Base-by-base conservation (phyloP, 495 filamentous ascomycete species). In the Penicillium diatomitis region DNA sequence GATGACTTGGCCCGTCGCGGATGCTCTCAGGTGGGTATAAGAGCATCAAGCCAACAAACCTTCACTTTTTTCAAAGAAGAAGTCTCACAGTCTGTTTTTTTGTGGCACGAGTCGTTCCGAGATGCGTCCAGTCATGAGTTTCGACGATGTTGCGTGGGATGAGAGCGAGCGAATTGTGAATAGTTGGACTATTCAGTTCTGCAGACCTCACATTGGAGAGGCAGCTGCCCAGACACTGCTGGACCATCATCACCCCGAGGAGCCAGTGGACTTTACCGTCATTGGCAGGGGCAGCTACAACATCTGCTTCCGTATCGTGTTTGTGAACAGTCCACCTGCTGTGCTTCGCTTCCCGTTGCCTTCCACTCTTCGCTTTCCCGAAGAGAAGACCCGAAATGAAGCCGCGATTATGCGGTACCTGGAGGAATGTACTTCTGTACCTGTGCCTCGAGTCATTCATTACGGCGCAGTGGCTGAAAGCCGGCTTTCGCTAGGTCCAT, bases 341-440 rank as follows among this genome's bases (percentile, higher is more conserved):
- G 39, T 41, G 39, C n/a, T 61, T 11, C 55, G 63, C 10, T 57
- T 65, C 36, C 51, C 62, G 1, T 28, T 46, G 9, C 58, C 66
- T 39, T 52, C 56, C 2, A 48, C 38, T 7, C 39, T 34, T 28
- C 50, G 56, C 46, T 69, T 65, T 50, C 64, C 60, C 0, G 62
- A 66, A 47, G 65, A 65, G 30, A 68, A 70, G 46, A 46, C 70
- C 10, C 47, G 39, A 4, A 66, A 68, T 55, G 72, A 76, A 41
- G 66, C 59, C 5, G 61, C 69, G 38, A 62, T 65, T 1, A 63
- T 73, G 36, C 11, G 48, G 12, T 75, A 66, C 41, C 49, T 74
- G 29, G 38, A 41, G 30, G 52, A 62, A 3, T 41, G 61, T 7
- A 70, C 67, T 20, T 51, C 49, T 20, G 48, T 74, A 9, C 67